Evolutionary conservation across 2,329 filamentous ascomycete species (phyloP).

Genomic region (Cladosporium oxysporum): DNA sequence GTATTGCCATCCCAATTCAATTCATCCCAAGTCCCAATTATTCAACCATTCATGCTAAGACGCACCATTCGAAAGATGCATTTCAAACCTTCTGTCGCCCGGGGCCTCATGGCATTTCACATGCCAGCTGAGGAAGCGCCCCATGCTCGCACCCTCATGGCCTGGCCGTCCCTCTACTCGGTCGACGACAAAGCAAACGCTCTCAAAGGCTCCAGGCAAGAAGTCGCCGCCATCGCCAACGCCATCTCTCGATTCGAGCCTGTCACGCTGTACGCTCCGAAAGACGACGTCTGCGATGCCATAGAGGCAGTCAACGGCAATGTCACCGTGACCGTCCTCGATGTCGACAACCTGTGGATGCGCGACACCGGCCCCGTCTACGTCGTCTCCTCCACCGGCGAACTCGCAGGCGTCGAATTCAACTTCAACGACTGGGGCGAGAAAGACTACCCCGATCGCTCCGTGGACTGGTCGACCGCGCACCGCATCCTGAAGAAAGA

Average conservation of each 20-base stretch:
- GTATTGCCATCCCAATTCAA: neutral
- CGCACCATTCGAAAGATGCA: neutral
- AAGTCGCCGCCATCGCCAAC: constrained; percentile 14
- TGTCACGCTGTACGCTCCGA: neutral
- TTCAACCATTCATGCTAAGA: neutral
- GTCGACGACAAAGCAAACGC: neutral
- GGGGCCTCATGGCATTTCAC: neutral
- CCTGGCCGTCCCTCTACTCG: constrained; percentile 5
- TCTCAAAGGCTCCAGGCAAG: constrained; percentile 2
- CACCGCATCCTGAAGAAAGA: constrained; percentile 12
- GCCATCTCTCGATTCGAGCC: constrained; percentile 17
- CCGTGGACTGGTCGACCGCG: constrained; percentile 20
- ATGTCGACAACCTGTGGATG: constrained; percentile 25
- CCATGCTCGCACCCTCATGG: constrained; percentile 15
- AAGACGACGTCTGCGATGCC: neutral
- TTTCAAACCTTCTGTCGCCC: neutral
- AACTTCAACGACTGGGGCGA: constrained; percentile 27
- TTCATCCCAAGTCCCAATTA: neutral
- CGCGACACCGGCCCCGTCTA: constrained; percentile 26
- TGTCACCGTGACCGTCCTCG: constrained; percentile 1
- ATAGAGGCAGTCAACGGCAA: neutral
- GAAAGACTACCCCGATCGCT: constrained; percentile 22
- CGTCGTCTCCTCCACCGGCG: constrained; percentile 15
- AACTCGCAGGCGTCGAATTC: constrained; percentile 23
- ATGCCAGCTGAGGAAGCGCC: constrained; percentile 10